Conservation (phyloP, 495 filamentous ascomycete genomes). For the Penicillium cosmopolitanum region DNA sequence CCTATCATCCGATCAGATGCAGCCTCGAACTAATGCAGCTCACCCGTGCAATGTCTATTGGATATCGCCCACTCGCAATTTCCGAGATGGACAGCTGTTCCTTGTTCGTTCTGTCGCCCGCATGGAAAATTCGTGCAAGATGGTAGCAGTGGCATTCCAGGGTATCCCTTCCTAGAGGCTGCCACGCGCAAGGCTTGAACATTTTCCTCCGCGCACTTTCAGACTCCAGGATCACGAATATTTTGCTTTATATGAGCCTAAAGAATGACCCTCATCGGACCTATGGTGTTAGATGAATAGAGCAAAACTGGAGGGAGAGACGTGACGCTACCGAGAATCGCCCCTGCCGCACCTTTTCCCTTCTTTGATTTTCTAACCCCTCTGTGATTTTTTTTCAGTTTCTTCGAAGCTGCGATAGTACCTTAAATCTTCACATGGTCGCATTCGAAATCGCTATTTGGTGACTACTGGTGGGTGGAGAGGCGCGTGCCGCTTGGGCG, state of each 20-base stretch:
- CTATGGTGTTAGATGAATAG: too few species aligned
- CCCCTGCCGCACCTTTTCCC: not conserved
- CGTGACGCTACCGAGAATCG: not conserved
- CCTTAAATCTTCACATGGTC: not conserved
- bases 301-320: too few species aligned
- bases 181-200: not conserved
- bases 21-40: not conserved
- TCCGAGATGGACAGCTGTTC: not conserved
- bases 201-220: not conserved
- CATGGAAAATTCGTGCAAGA: not conserved
- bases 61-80: not conserved
- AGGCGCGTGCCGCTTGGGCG: not conserved
- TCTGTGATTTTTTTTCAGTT: not conserved
- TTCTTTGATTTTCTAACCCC: not conserved
- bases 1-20: not conserved
- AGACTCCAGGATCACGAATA: not conserved
- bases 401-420: too few species aligned
- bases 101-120: not conserved
- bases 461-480: not conserved
- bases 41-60: not conserved
- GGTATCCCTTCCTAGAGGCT: slow-evolving; percentile 5
- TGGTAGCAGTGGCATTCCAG: not conserved
- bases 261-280: too few species aligned
- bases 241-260: too few species aligned
- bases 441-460: not conserved